Evolutionary conservation across 441 rosid genomes (phyloP), one percentile per base, ranked within the genome.

Genomic region (Raphanus hybrid): DNA sequence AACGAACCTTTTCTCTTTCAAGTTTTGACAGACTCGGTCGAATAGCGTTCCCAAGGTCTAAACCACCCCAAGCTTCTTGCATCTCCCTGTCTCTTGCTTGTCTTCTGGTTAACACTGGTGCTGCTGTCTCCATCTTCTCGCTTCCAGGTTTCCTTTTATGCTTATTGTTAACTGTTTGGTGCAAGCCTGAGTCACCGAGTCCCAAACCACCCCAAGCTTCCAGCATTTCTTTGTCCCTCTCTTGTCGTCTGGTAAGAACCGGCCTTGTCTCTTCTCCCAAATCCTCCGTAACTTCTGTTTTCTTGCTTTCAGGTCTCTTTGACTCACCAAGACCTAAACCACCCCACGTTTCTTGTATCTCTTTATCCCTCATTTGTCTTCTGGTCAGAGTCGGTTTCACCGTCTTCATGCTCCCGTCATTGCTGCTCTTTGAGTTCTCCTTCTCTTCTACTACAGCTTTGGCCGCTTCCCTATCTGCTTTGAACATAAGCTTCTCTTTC

Each of bases 141-240:
- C 66, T 87, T 66, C 88, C 92, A 1, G 86, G 77, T 69, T 80
- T 86, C 48, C 84, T 77, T 68, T 73, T 78, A 20, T 62, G 1
- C 75, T 68, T 69, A 60, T 66, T 59, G 23, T 15, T 55, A n/a
- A 68, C 66, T 34, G 76, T 16, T 27, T 69, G 69, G 57, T 27
- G 10, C 45, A 66, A 3, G 58, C 35, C 78, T 67, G 92, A 85
- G 75, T 93, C 90, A 6, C 93, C 96, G 66, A 95, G 88, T 79
- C 96, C 88, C 50, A 95, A 73, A 57, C 98, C 99, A 76, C 93
- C 97, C 98, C 98, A 93, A 69, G 92, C 86, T 84, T 90, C 95
- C 74, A 82, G 84, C 87, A 93, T 74, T 87, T 96, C 97, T 79
- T 82, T 89, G 54, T 90, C 96, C 75, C 92, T 86, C 8, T 85